Evolutionary conservation across 768 basidiomycete genomes (phyloP).

Genomic region (Ramaria rubella): DNA sequence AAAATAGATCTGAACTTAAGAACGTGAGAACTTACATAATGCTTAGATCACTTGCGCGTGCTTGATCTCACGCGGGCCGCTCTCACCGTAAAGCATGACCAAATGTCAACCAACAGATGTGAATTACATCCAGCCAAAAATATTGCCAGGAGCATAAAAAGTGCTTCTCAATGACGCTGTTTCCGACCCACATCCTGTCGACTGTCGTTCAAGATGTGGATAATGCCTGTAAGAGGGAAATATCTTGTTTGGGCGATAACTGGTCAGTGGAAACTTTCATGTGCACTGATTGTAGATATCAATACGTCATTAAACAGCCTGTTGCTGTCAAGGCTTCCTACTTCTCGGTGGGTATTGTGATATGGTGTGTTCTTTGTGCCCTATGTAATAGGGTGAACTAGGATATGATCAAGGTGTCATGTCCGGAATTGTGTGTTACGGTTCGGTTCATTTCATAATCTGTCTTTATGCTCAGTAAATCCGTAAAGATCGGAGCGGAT

Average conservation of each 20-base stretch:
- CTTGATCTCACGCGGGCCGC: too few species aligned
- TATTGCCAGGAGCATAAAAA: too few species aligned
- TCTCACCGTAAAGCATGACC: too few species aligned
- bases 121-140: too few species aligned
- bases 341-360: slow-evolving; percentile 14
- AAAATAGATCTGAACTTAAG: too few species aligned
- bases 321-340: slow-evolving; percentile 36
- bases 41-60: too few species aligned
- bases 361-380: background rate
- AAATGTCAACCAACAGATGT: too few species aligned
- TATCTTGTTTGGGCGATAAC: slow-evolving; percentile 35
- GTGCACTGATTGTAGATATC: background rate
- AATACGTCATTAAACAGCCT: slow-evolving; percentile 20
- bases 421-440: slow-evolving; percentile 31
- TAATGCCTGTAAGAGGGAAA: slow-evolving; percentile 30
- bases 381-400: slow-evolving; percentile 7
- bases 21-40: too few species aligned
- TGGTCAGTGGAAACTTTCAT: slow-evolving; percentile 20
- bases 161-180: too few species aligned
- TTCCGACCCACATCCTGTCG: too few species aligned
- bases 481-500: slow-evolving; percentile 34
- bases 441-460: background rate
- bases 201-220: slow-evolving; percentile 36
- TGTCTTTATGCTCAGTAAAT: too few species aligned
- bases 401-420: slow-evolving; percentile 38